Base-by-base conservation (phyloP, 192 early-diverging fungal genomes). In the Irineochytrium annulatum region DNA sequence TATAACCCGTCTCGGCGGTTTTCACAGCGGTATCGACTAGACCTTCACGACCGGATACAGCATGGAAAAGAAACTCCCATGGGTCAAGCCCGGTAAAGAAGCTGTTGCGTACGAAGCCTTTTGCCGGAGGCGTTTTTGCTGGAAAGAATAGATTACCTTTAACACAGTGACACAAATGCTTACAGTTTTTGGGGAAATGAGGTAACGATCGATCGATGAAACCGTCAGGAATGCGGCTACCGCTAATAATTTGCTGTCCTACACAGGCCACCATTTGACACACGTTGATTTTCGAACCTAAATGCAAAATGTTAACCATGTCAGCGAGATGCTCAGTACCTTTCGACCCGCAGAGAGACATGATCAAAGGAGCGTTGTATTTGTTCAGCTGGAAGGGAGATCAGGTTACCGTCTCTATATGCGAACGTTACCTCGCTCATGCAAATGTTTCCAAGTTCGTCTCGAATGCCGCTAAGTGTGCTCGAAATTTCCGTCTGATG, bases 251-350 rank as follows among this genome's bases (percentile, higher is more conserved):
- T 69, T 99, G 97, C 77, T 99, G 97, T 62, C 95, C 97, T 59
- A 99, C 97, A 86, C 93, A 95, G 58, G 95, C 94, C 65, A 98
- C 92, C 97, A 99, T 99, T 69, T 99, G 97, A 27, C 91, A 97
- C 62, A 98, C 95, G 79, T 99, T 99, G 71, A 94, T 85, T 43
- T 89, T 83, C 45, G 94, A 97, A 63, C 97, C 86, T 87, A n/a
- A n/a, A n/a, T 67, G 27, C 27, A 2, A 34, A 35, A 16, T 63
- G 27, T 55, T 65, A 16, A 71, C 63, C 43, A 71, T 17, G 39
- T 46, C 20, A n/a, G 3, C 3, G 51, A 20, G 17, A 14, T 32
- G 20, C 4, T 0, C 34, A n/a, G 33, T 66, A 83, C 86, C 97
- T 71, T 99, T 99, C 41, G 97, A 99, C 34, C 93, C 95, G 73